Base-by-base conservation (phyloP, 2,329 filamentous ascomycete genomes). In the Talaromyces verruculosus region DNA sequence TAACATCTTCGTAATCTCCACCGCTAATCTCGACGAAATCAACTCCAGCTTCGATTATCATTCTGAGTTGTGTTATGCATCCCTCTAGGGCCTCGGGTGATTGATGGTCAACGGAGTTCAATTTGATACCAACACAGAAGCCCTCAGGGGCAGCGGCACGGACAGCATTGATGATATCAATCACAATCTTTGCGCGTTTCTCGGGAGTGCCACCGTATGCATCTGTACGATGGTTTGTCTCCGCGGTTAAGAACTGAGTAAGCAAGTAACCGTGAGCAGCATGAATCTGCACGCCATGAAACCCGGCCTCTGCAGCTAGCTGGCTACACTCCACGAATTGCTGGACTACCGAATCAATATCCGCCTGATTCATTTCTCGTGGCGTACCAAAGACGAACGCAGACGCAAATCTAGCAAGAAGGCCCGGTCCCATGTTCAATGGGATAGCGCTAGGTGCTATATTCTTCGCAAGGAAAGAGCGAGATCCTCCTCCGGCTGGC, bases 11-110 rank as follows among this genome's bases (percentile, higher is more conserved):
- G 67, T 84, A 87, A 0, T 76, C 84, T 0, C 89, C 88, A 1
- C 89, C 89, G 15, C 83, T 86, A 30, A 91, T 82, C 73, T 91
- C 88, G 0, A 91, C 75, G 69, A 89, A 90, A 74, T 91, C 88
- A 0, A 90, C 73, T 3, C 72, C 71, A 25, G 71, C 70, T 25
- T 71, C 73, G n/a, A 71, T 65, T 28, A 76, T 1, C 79, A 83
- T n/a, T 82, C 81, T 2, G 2, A 88, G 76, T 71, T 90, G 87
- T 69, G 84, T 81, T 7, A 89, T 72, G n/a, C 80, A 84, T 2
- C 85, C 86, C 10, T 82, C 75, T 22, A 75, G 75, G n/a, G 69
- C 72, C 13, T 58, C 22, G 15, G 68, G 35, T 17, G 74, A 74
- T 68, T 69, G 73, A 70, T 83, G 79, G 65, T 85, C 83, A 2